These are phyloP conservation scores for Obba rivulosa DNA, from an alignment of 768 basidiomycete genomes.

Conservation along the genomic window DNA sequence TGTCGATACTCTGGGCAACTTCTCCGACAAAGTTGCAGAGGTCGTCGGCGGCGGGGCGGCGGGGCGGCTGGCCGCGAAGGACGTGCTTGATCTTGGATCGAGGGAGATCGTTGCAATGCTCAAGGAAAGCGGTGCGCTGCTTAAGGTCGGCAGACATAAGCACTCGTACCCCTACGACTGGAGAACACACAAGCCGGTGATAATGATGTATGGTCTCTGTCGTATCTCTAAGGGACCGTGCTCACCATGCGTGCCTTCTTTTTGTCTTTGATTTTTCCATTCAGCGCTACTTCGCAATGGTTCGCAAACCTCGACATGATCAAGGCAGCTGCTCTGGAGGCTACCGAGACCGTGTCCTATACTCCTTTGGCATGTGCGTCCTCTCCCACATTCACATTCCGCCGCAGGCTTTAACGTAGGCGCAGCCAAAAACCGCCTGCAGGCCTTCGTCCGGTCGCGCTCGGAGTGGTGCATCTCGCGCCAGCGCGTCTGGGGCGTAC, in stretches of 20 bases:
- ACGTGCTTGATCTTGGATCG: constrained; percentile 70
- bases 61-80: constrained; percentile 52
- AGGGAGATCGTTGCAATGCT: constrained; percentile 62
- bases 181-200: constrained; percentile 91
- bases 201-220: constrained; percentile 57
- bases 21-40: constrained; percentile 51
- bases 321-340: constrained; percentile 67
- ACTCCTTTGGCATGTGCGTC: constrained; percentile 68
- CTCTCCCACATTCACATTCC: constrained; percentile 8
- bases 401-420: neutral
- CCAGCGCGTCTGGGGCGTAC: constrained; percentile 96
- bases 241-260: too few species aligned
- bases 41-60: constrained; percentile 50
- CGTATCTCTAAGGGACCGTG: too few species aligned
- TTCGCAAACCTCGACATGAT: constrained; percentile 89
- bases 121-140: constrained; percentile 45
- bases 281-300: constrained; percentile 93
- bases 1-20: constrained; percentile 72
- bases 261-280: neutral
- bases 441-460: constrained; percentile 78
- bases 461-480: constrained; percentile 99
- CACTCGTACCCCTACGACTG: constrained; percentile 97
- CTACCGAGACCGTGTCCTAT: constrained; percentile 68
- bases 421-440: constrained; percentile 81
- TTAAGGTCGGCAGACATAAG: constrained; percentile 65